Evolutionary conservation across 805 yeast genomes (phyloP).

Genomic region (Wickerhamomyces chaumierensis): DNA sequence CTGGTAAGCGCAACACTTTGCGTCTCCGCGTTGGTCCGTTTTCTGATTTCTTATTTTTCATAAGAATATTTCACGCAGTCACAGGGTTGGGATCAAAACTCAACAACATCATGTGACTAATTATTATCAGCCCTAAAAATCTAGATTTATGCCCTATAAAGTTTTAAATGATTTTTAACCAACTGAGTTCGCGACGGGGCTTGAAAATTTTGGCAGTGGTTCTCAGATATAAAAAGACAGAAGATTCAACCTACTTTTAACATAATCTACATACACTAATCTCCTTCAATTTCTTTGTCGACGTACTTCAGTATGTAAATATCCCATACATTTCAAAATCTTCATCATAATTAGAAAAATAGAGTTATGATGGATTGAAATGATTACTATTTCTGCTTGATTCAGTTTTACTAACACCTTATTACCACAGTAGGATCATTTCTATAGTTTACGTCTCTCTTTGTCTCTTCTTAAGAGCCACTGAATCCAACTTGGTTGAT

Average conservation of each 20-base stretch:
- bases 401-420: conserved; percentile 28
- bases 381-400: conserved; percentile 4
- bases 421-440: conserved; percentile 81
- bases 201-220: too few relatives aligned
- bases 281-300: conserved; percentile 51
- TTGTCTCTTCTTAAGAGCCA: conserved; percentile 98
- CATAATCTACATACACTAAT: conserved; percentile 4
- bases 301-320: conserved; percentile 83
- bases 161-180: conserved; percentile 12
- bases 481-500: conserved; percentile 99
- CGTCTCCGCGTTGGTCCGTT: neutral
- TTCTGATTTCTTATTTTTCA: neutral
- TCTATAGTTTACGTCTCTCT: conserved; percentile 99
- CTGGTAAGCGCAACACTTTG: neutral
- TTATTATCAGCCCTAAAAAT: too few relatives aligned
- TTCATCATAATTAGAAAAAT: too few relatives aligned
- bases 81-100: neutral
- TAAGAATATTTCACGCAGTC: neutral
- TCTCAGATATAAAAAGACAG: too few relatives aligned
- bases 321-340: conserved; percentile 16
- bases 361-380: neutral
- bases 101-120: neutral
- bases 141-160: conserved; percentile 3
- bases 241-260: too few relatives aligned
- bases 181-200: too few relatives aligned